phyloP scores from a whole-genome alignment of 495 filamentous ascomycete species.

The Chaetomium fimeti region DNA sequence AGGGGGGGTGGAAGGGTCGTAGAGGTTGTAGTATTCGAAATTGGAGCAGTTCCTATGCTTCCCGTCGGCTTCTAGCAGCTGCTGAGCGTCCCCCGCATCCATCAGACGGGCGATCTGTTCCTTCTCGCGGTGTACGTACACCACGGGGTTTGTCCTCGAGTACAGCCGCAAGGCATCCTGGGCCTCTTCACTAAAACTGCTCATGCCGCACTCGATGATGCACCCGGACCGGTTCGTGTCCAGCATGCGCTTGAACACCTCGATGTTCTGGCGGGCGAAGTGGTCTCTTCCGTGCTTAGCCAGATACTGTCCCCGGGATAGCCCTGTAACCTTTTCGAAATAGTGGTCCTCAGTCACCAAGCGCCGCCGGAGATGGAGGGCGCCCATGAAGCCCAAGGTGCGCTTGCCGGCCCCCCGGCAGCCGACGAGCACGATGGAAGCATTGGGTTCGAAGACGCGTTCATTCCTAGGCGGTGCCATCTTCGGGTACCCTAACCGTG shows the following conservation, averaged over 20 bases:
- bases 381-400: slow-evolving; percentile 74
- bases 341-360: slow-evolving; percentile 70
- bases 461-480: slow-evolving; percentile 39
- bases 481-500: neutral
- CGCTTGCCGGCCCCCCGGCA: slow-evolving; percentile 75
- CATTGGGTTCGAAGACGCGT: slow-evolving; percentile 56
- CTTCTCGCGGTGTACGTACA: slow-evolving; percentile 70
- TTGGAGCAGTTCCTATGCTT: slow-evolving; percentile 67
- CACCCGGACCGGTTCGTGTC: slow-evolving; percentile 60
- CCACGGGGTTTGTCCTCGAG: slow-evolving; percentile 65
- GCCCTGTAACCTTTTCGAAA: slow-evolving; percentile 66
- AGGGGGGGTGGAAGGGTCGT: slow-evolving; percentile 37
- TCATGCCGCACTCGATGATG: slow-evolving; percentile 69
- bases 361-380: slow-evolving; percentile 64
- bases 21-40: slow-evolving; percentile 76
- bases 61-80: slow-evolving; percentile 52
- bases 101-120: slow-evolving; percentile 63
- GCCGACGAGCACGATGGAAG: slow-evolving; percentile 73
- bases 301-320: slow-evolving; percentile 60
- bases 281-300: slow-evolving; percentile 57
- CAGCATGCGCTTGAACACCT: slow-evolving; percentile 65
- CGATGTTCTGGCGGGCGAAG: slow-evolving; percentile 61
- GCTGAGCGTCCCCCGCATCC: slow-evolving; percentile 58
- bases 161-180: slow-evolving; percentile 60
- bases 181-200: slow-evolving; percentile 53